phyloP scores from a whole-genome alignment of 2,329 filamentous ascomycete species.

The Hirsutella minnesotensis region DNA sequence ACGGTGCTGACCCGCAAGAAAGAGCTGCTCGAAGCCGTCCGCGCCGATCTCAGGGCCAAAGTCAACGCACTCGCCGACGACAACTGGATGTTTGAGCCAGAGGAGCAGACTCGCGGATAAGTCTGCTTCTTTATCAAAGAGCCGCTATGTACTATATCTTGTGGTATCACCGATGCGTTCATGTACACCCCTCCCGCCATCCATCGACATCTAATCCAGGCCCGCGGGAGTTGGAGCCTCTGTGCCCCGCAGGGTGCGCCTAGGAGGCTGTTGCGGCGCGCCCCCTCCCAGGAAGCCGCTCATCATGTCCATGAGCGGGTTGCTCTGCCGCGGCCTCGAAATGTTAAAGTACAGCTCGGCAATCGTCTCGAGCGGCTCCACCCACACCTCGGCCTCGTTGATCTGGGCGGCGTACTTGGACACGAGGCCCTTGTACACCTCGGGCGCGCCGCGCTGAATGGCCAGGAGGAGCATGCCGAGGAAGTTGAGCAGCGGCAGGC shows the following conservation, averaged over 20 bases:
- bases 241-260: slow-evolving; percentile 30
- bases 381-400: slow-evolving; percentile 67
- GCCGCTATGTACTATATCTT: slow-evolving; percentile 1
- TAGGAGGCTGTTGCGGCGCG: slow-evolving; percentile 26
- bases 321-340: slow-evolving; percentile 74
- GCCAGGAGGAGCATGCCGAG: slow-evolving; percentile 73
- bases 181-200: neutral
- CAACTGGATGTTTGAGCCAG: slow-evolving; percentile 81
- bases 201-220: slow-evolving; percentile 33
- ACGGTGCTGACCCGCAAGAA: slow-evolving; percentile 1
- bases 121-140: slow-evolving; percentile 13
- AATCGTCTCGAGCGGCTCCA: slow-evolving; percentile 71
- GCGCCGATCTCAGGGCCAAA: slow-evolving; percentile 59
- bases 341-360: slow-evolving; percentile 97
- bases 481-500: slow-evolving; percentile 91
- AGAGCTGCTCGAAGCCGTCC: slow-evolving; percentile 61
- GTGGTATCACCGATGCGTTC: neutral
- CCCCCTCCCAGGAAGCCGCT: slow-evolving; percentile 77
- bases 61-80: slow-evolving; percentile 67
- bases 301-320: slow-evolving; percentile 97
- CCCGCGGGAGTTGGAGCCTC: slow-evolving; percentile 45
- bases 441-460: slow-evolving; percentile 65
- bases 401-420: slow-evolving; percentile 72
- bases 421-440: slow-evolving; percentile 71
- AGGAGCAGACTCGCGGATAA: slow-evolving; percentile 35